Conservation (phyloP, 2,329 filamentous ascomycete species). For the Sodiomyces alkalinus region DNA sequence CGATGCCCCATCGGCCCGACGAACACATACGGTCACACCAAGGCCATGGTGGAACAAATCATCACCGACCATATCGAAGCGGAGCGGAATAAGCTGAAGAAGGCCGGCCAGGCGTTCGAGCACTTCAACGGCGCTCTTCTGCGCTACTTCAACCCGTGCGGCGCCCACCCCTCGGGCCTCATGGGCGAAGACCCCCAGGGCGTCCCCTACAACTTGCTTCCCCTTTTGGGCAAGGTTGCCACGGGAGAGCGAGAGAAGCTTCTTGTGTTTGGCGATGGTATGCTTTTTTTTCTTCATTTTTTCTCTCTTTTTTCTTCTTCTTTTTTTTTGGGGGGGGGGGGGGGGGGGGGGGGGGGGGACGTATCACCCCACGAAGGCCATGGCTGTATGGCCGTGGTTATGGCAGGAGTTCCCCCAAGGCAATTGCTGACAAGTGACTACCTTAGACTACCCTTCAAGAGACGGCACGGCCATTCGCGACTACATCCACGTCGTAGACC, state of each 20-base stretch:
- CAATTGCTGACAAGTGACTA: neutral
- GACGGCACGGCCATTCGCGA: constrained; percentile 93
- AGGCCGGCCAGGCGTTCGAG: constrained; percentile 60
- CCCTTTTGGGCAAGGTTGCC: constrained; percentile 86
- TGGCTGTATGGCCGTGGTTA: neutral
- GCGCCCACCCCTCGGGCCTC: constrained; percentile 84
- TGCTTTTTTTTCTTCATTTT: constrained; percentile 17
- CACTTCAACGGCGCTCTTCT: constrained; percentile 89
- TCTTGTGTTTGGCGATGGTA: constrained; percentile 85
- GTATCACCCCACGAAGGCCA: neutral
- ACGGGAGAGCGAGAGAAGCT: constrained; percentile 91
- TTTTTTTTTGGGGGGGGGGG: too few relatives aligned
- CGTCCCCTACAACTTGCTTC: constrained; percentile 88
- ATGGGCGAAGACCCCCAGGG: constrained; percentile 98
- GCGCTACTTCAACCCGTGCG: constrained; percentile 95
- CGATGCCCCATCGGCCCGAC: constrained; percentile 90
- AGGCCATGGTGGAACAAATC: constrained; percentile 79
- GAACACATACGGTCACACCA: constrained; percentile 95
- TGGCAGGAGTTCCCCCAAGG: rapidly evolving
- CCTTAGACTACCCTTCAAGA: constrained; percentile 69
- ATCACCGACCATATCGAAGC: constrained; percentile 85
- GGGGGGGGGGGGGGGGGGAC: too few relatives aligned
- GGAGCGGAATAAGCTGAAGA: constrained; percentile 68
- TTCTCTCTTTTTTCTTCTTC: neutral
- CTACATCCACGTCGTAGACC: constrained; percentile 93